Evolutionary conservation across 164 flowering plant genomes (phyloP).

Genomic region (Liriodendron chinense): DNA sequence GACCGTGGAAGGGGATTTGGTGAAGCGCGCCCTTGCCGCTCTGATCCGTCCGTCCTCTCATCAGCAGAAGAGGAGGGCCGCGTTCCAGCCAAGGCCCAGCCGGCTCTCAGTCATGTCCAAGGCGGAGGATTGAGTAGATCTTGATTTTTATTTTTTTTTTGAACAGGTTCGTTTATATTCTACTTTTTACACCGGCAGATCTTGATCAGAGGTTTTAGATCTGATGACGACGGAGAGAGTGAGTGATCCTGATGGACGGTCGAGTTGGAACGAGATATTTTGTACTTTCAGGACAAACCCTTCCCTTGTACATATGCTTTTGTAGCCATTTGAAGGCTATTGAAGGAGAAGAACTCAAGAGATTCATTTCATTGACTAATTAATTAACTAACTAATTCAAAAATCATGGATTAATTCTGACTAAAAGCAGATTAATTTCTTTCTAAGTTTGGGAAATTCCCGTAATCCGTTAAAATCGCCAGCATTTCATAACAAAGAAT

Average conservation of each 20-base stretch:
- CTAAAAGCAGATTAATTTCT: too few species aligned
- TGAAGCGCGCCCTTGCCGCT: slow-evolving; percentile 52
- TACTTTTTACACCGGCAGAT: neutral
- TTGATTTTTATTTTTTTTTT: neutral
- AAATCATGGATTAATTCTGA: neutral
- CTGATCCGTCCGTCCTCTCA: slow-evolving; percentile 66
- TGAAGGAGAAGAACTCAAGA: neutral
- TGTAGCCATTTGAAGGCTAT: neutral
- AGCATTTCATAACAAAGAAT: neutral
- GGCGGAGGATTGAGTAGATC: slow-evolving; percentile 21
- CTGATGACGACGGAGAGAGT: neutral
- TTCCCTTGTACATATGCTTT: neutral
- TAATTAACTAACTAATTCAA: neutral
- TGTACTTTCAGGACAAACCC: neutral
- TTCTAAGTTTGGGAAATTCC: neutral
- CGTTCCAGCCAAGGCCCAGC: slow-evolving; percentile 52
- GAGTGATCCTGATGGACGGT: neutral
- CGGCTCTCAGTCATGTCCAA: slow-evolving; percentile 57
- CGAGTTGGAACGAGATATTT: neutral
- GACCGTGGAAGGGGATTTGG: slow-evolving; percentile 60
- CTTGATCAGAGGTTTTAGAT: neutral
- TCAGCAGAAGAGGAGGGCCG: slow-evolving; percentile 40
- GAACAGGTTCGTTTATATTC: slow-evolving; percentile 25
- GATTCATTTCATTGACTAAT: neutral
- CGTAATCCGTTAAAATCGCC: neutral